Evolutionary conservation across 495 filamentous ascomycete species (phyloP).

Genomic region (Astrocystis sublimbata): DNA sequence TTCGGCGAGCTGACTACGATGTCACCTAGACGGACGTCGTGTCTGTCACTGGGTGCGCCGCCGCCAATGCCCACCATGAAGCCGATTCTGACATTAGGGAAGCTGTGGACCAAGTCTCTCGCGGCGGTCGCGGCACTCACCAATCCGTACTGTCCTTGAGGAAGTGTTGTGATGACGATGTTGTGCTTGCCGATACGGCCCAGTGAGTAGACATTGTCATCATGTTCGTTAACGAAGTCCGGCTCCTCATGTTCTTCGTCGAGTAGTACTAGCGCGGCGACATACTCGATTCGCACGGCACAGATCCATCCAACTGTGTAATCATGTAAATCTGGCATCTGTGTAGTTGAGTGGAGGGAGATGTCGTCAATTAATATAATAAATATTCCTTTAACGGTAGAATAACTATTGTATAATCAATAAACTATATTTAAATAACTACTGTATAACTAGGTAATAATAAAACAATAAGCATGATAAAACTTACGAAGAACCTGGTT

Average conservation of each 20-base stretch:
- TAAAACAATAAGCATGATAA: no score
- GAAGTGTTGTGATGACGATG: slow-evolving; percentile 44
- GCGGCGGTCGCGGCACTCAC: slow-evolving; percentile 33
- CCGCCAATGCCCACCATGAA: slow-evolving; percentile 54
- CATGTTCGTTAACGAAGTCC: not conserved
- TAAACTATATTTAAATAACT: no score
- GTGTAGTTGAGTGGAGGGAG: no score
- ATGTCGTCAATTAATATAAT: no score
- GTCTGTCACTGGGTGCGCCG: slow-evolving; percentile 35
- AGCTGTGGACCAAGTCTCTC: slow-evolving; percentile 40
- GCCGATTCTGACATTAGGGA: slow-evolving; percentile 41
- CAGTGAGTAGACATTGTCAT: slow-evolving; percentile 8
- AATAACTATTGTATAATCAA: no score
- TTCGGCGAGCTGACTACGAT: slow-evolving; percentile 41
- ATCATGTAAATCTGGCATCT: slow-evolving; percentile 22
- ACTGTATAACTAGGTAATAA: no score
- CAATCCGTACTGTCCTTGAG: slow-evolving; percentile 42
- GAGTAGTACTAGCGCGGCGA: slow-evolving; percentile 49
- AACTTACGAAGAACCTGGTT: no score
- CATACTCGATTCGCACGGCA: slow-evolving; percentile 44
- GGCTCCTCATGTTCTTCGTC: slow-evolving; percentile 37
- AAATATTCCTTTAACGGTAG: no score
- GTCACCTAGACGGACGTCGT: slow-evolving; percentile 49
- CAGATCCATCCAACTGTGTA: slow-evolving; percentile 57
- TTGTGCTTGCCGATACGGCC: slow-evolving; percentile 10